These are phyloP conservation scores for Imleria badia DNA, from an alignment of 768 basidiomycete species.

Conservation along the genomic window DNA sequence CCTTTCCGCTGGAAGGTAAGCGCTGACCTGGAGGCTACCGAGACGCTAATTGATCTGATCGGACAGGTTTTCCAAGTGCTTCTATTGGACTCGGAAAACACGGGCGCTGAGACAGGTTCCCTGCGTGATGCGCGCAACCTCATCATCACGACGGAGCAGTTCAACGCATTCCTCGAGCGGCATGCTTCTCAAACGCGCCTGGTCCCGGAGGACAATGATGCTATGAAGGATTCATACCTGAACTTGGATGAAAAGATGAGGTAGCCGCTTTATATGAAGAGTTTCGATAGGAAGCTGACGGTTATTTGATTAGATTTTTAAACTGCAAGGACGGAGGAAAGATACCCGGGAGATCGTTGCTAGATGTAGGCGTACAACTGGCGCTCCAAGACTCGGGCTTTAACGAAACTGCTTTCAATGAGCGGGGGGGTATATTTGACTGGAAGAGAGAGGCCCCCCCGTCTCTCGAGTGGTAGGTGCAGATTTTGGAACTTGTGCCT, in stretches of 20 bases:
- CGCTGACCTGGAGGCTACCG: too few species aligned
- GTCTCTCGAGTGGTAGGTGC: background rate
- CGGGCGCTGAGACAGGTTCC: conserved; percentile 30
- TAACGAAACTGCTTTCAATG: background rate
- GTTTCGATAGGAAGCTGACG: background rate
- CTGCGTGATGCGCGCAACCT: conserved; percentile 37
- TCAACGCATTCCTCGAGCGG: background rate
- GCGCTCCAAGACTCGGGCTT: background rate
- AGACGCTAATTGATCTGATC: background rate
- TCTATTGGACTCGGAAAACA: conserved; percentile 36
- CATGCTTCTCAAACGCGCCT: background rate
- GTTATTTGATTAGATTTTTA: background rate
- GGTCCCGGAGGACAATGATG: conserved; percentile 1
- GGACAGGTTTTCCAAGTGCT: conserved; percentile 38
- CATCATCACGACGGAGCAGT: conserved; percentile 20
- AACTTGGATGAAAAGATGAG: conserved; percentile 3
- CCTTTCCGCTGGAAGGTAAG: conserved; percentile 43
- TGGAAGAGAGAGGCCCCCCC: background rate
- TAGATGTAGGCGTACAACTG: background rate
- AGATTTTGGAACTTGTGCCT: too few species aligned
- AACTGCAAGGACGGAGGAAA: conserved; percentile 1
- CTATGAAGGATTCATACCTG: conserved; percentile 6
- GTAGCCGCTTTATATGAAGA: background rate
- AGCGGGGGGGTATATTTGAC: conserved; percentile 5
- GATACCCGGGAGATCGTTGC: conserved; percentile 1